Evolutionary conservation across 2,329 filamentous ascomycete genomes (phyloP), one percentile per base, ranked within the genome.

Genomic region (Dactylellina haptotyla): DNA sequence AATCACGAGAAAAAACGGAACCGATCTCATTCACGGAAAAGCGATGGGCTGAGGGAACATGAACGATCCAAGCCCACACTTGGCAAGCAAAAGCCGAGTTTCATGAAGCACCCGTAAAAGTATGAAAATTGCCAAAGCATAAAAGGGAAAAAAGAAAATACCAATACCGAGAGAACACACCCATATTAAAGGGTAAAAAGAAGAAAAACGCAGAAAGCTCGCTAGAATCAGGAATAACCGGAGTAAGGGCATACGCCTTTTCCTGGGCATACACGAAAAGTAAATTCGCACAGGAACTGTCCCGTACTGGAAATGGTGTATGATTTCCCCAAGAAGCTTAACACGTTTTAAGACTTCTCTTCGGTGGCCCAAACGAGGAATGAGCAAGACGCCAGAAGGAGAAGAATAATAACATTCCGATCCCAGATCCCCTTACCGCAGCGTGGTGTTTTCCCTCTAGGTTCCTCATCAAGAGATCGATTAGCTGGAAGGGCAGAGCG

Each of bases 261-360:
- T 43, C 39, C 18, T 34, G 6, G 32, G 6, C 6, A 6, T 6
- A 34, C 14, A 6, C 14, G 14, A 14, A 14, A 34, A 34, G 32
- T 14, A 6, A 6, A 6, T 34, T 14, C 32, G 6, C 32, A 14
- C 30, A 26, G 3, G 25, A 37, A 43, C 59, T 59, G 58, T 59
- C 51, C 50, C 51, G 58, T 48, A 41, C 56, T 59, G 67, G 67
- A 72, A 59, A 59, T 65, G 53, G 46, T 23, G 26, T 28, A 10
- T 56, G 8, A 32, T 51, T 20, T 25, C 10, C 28, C 26, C 16
- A 34, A 34, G 32, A 34, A 14, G 32, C 6, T 14, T 34, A 34
- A 14, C 6, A 34, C 6, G 32, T 6, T 14, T 6, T 14, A 34
- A 34, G 14, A 34, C 6, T 6, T 14, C 32, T 6, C 14, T 6